Conservation (phyloP, 2,329 filamentous ascomycete genomes). For the Proliferodiscus dingleyae region DNA sequence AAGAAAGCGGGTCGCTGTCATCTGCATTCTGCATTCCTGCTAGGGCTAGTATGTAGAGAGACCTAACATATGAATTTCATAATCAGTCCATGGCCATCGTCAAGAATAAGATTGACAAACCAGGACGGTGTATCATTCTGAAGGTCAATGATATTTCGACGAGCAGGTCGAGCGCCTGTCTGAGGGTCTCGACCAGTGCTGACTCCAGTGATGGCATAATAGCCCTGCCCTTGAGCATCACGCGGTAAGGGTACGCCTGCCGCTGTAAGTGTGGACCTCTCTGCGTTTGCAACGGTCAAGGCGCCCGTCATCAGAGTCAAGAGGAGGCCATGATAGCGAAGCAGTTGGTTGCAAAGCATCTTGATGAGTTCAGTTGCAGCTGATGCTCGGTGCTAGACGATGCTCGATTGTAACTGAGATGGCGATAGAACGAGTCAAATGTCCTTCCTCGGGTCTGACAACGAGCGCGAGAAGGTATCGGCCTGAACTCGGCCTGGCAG, state of each 20-base stretch:
- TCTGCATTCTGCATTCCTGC: constrained; percentile 10
- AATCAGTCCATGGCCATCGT: background rate
- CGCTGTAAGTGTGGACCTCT: background rate
- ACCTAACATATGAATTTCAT: constrained; percentile 5
- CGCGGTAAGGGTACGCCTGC: background rate
- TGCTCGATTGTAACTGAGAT: too few relatives aligned
- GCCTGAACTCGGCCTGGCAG: too few relatives aligned
- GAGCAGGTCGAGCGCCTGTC: constrained; percentile 5
- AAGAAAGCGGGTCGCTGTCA: constrained; percentile 13
- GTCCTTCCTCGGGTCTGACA: too few relatives aligned
- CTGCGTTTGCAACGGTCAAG: background rate
- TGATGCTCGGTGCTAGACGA: too few relatives aligned
- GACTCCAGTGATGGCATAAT: constrained; percentile 9
- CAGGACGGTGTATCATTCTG: constrained; percentile 9
- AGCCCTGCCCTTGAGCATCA: background rate
- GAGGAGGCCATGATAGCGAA: background rate
- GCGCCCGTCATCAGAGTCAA: background rate
- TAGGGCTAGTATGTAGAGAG: constrained; percentile 20
- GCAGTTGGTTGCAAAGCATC: background rate
- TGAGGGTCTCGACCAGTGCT: constrained; percentile 9
- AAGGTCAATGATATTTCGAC: constrained; percentile 12
- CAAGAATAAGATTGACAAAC: background rate
- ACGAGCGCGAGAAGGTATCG: too few relatives aligned
- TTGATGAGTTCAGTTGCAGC: background rate
- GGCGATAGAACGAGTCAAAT: too few relatives aligned